These are phyloP conservation scores for Pseudogymnoascus sp. DNA, from an alignment of 2,329 filamentous ascomycete genomes.

Conservation along the genomic window DNA sequence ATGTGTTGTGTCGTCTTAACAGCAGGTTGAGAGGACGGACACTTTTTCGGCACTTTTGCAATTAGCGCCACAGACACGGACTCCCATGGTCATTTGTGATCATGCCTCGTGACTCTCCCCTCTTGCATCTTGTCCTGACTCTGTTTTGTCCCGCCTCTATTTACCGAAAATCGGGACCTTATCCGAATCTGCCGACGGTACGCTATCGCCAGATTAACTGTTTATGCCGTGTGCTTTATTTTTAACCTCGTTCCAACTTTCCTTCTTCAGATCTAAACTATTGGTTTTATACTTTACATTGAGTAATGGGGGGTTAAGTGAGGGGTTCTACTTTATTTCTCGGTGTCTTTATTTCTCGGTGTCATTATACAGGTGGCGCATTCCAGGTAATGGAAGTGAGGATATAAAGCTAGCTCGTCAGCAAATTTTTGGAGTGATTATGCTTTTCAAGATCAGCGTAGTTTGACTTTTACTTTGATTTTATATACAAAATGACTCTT, in stretches of 20 bases:
- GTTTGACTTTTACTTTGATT: not conserved
- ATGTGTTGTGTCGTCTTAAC: too few relatives aligned
- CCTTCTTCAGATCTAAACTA: not conserved
- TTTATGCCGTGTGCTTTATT: not conserved
- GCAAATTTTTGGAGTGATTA: not conserved
- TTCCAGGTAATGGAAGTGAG: not conserved
- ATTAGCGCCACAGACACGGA: not conserved
- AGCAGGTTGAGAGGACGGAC: slow-evolving; percentile 6
- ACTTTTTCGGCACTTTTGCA: slow-evolving; percentile 9
- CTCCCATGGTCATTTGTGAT: not conserved
- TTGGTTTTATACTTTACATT: not conserved
- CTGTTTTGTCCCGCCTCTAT: not conserved
- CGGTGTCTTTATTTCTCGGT: not conserved
- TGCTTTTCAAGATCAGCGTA: not conserved
- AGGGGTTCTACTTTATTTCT: not conserved
- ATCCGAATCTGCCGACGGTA: not conserved
- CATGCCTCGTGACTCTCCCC: not conserved
- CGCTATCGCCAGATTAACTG: not conserved
- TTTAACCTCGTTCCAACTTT: not conserved
- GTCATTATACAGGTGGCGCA: too few relatives aligned
- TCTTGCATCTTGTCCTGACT: not conserved
- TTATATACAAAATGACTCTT: not conserved
- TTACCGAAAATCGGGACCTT: not conserved
- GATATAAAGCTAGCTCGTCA: not conserved
- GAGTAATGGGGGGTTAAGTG: not conserved